Percentiles rank a stretch among this genome's conserved stretches.
phyloP scores from a whole-genome alignment of 1,139 yeast genomes.

The Pichia sp. region DNA sequence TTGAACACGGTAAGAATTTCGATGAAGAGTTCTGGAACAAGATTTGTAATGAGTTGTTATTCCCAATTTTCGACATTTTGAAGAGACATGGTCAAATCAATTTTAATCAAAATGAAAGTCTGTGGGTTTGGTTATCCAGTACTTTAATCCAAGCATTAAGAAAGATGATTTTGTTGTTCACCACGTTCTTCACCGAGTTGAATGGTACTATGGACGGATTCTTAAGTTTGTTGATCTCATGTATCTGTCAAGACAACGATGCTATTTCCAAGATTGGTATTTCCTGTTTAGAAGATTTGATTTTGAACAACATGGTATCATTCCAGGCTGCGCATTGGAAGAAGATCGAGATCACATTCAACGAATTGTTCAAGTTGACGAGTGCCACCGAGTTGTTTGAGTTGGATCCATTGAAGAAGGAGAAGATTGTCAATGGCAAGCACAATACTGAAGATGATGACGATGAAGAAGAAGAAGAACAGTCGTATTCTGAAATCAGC shows the following conservation, averaged over 20 bases:
- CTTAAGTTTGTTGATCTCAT: slow-evolving; percentile 72
- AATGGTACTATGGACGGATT: slow-evolving; percentile 75
- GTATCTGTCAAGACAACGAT: slow-evolving; percentile 96
- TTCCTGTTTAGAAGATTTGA: slow-evolving; percentile 76
- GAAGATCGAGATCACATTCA: slow-evolving; percentile 62
- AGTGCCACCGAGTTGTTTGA: slow-evolving; percentile 85
- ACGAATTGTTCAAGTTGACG: slow-evolving; percentile 70
- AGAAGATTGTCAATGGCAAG: slow-evolving; percentile 25
- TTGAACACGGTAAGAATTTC: slow-evolving; percentile 76
- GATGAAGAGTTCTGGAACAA: slow-evolving; percentile 78
- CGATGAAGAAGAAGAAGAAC: slow-evolving; percentile 12
- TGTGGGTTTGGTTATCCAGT: slow-evolving; percentile 95
- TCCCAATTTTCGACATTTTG: slow-evolving; percentile 87
- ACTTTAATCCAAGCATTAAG: slow-evolving; percentile 94
- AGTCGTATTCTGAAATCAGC: slow-evolving; percentile 14
- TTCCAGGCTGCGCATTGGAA: slow-evolving; percentile 73
- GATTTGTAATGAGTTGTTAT: slow-evolving; percentile 71
- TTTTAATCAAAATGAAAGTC: slow-evolving; percentile 65
- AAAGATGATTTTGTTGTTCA: slow-evolving; percentile 79
- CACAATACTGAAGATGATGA: slow-evolving; percentile 33
- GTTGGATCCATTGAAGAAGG: slow-evolving; percentile 55
- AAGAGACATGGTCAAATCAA: slow-evolving; percentile 74
- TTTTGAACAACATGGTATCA: slow-evolving; percentile 69
- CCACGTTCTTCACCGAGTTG: slow-evolving; percentile 75
- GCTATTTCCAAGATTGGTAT: slow-evolving; percentile 95